Base-by-base conservation (phyloP, 495 filamentous ascomycete species). In the Xylaria grammica region DNA sequence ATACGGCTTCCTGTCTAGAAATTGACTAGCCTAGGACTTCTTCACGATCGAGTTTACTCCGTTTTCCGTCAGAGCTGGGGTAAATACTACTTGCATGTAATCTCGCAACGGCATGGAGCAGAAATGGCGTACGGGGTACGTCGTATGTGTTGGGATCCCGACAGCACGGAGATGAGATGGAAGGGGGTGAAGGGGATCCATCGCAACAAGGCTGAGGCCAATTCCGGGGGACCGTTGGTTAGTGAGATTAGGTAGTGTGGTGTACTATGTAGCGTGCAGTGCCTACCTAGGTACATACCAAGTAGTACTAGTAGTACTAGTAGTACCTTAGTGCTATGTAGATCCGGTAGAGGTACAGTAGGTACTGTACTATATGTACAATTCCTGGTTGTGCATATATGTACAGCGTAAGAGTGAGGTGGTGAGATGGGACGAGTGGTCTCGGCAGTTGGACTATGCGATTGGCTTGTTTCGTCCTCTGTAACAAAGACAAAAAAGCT, bases 111-210 rank as follows among this genome's bases (percentile, higher is more conserved):
- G 26, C 34, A 59, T 48, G 55, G 56, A 20, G 44, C n/a, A 46
- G 6, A 30, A n/a, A 44, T 59, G 45, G 3, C 45, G 19, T 17
- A 59, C 15, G 27, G 56, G 27, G 54, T 29, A 30, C 26, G 20
- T 27, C 26, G 54, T 58, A 44, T 45, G 20, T 36, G 38, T 30
- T 5, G 20, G 15, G 24, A 45, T 40, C 54, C 36, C 56, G 36
- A 46, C 40, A 29, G 27, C 42, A 48, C n/a, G 40, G 56, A 34
- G 56, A 57, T 59, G 56, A 48, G 56, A 59, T 58, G 54, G 27
- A 24, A 6, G 34, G 11, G 34, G 11, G 5, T 5, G 11, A n/a
- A n/a, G n/a, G n/a, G 24, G 56, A 2, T 19, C 40, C 56, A 59
- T 48, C 36, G 27, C 56, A 36, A 59, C 56, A 48, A 59, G 56